Percentiles rank a stretch among this genome's conserved stretches.
phyloP scores from a whole-genome alignment of 768 basidiomycete genomes.

The Pisolithus microcarpus region DNA sequence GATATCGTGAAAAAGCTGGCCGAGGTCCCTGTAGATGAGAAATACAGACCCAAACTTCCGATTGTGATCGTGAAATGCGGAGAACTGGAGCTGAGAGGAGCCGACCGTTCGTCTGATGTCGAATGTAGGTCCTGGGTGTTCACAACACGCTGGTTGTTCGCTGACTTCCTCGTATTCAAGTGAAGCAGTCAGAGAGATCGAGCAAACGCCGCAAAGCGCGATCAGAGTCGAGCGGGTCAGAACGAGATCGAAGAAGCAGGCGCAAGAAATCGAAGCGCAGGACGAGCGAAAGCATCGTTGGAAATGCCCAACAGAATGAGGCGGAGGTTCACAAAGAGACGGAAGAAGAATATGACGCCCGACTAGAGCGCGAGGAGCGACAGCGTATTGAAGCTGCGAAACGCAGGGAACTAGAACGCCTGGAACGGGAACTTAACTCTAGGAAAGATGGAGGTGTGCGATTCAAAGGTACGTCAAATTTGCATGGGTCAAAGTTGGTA shows the following conservation, averaged over 20 bases:
- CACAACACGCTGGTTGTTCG: background rate
- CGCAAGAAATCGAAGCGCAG: conserved; percentile 23
- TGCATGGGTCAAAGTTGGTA: background rate
- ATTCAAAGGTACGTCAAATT: conserved; percentile 48
- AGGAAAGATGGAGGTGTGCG: conserved; percentile 42
- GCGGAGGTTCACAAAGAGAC: conserved; percentile 39
- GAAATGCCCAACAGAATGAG: background rate
- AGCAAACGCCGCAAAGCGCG: conserved; percentile 18
- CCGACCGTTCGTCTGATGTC: conserved; percentile 5
- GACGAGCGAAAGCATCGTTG: conserved; percentile 4
- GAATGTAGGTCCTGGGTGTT: conserved; percentile 9
- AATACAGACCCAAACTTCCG: conserved; percentile 62
- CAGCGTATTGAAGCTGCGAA: conserved; percentile 46
- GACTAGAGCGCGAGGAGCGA: conserved; percentile 60
- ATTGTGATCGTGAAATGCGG: conserved; percentile 73
- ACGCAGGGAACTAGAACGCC: conserved; percentile 41
- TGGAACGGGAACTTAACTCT: conserved; percentile 32
- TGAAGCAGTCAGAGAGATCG: conserved; percentile 6
- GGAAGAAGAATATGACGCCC: conserved; percentile 66
- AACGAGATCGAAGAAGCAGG: conserved; percentile 13
- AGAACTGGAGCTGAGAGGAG: conserved; percentile 65
- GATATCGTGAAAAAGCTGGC: conserved; percentile 54
- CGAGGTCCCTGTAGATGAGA: conserved; percentile 62
- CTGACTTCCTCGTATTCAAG: background rate
- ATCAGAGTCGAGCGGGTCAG: conserved; percentile 24